Evolutionary conservation across 2,329 filamentous ascomycete genomes (phyloP), one percentile per base, ranked within the genome.

Genomic region (Xylaria sp.): DNA sequence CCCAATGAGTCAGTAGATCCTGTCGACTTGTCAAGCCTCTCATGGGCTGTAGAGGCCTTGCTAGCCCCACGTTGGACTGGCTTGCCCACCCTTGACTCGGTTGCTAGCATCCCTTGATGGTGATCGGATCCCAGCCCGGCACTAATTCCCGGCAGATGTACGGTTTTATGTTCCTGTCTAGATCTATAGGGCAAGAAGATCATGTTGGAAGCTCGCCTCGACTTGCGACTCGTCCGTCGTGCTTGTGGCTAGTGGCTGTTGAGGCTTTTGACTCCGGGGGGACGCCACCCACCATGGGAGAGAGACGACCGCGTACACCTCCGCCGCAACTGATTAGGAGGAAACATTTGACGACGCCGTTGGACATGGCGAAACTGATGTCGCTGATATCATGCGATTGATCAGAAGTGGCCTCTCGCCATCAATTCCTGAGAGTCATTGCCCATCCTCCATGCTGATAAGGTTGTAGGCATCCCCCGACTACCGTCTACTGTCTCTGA

Each of bases 271-370:
- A 34, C 8, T 34, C 29, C 11, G 29, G 29, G 6, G 29, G 16
- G n/a, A n/a, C n/a, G n/a, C 24, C 24, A 34, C 29, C 29, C 3
- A 34, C 9, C 9, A 13, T 34, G 16, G 16, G 24, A 26, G 24
- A 26, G 24, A 26, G 6, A 26, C 9, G 24, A 26, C 24, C 11
- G 29, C 4, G 8, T 13, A 34, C 4, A 13, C 5, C 29, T 13
- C 11, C 16, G 29, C 16, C n/a, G n/a, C n/a, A n/a, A n/a, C n/a
- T 34, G 9, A 34, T 34, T 11, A 34, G 29, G 4, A 34, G 49
- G 52, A 53, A 51, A 57, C 29, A 49, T 44, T 54, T 42, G 11
- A 47, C 54, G 52, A 46, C n/a, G 22, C 49, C 40, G 44, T 42
- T 48, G 39, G 37, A 44, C 29, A 39, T 49, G 49, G 43, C 39